A percentile compares a stretch with the other conserved stretches of the same genome.
Evolutionary conservation across 495 filamentous ascomycete species (phyloP).

Genomic region (Xeromyces bisporus): DNA sequence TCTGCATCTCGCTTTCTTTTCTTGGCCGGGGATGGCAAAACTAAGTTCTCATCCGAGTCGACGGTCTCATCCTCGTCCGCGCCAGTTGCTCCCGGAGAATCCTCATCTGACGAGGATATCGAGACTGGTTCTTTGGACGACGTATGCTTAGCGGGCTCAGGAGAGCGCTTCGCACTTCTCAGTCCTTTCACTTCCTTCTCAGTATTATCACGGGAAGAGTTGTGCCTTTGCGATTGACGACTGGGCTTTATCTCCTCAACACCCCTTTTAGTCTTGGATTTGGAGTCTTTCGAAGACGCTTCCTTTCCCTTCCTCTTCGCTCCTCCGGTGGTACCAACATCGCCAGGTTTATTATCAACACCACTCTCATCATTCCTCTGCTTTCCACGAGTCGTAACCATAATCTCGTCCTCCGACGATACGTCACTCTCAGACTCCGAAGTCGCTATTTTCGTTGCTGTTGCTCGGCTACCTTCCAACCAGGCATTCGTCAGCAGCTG

Average conservation of each 20-base stretch:
- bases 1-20: slow-evolving; percentile 5
- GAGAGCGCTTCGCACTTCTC: neutral
- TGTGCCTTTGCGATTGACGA: too few species aligned
- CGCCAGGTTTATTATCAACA: neutral
- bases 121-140: slow-evolving; percentile 9
- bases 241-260: neutral
- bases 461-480: too few species aligned
- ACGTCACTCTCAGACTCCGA: neutral
- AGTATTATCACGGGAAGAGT: slow-evolving; percentile 1
- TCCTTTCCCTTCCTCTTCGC: neutral
- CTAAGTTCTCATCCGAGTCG: slow-evolving; percentile 14
- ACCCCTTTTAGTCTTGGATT: neutral
- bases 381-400: slow-evolving; percentile 3
- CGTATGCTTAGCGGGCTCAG: neutral
- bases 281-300: slow-evolving; percentile 1
- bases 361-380: neutral
- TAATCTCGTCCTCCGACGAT: slow-evolving; percentile 10
- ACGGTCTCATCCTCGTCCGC: slow-evolving; percentile 13
- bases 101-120: neutral
- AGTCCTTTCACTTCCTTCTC: slow-evolving; percentile 3
- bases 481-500: too few species aligned
- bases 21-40: slow-evolving; percentile 14
- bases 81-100: slow-evolving; percentile 12
- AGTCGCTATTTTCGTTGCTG: too few species aligned
- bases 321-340: neutral